Conservation (phyloP, 2,329 filamentous ascomycete species). For the Fusarium guadeloupense region DNA sequence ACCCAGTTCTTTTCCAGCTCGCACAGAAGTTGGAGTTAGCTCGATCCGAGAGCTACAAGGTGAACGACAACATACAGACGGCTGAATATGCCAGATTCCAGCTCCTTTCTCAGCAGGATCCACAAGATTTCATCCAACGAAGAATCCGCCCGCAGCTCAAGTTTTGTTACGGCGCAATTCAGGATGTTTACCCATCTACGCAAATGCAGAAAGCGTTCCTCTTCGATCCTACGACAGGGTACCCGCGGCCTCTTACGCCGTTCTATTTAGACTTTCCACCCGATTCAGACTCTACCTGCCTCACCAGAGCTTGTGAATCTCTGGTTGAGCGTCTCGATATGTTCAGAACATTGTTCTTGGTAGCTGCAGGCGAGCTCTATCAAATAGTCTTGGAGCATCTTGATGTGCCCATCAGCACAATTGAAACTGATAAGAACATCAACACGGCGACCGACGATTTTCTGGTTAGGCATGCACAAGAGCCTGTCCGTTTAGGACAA, state of each 20-base stretch:
- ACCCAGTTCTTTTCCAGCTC: slow-evolving; percentile 4
- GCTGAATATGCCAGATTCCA: background rate
- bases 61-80: background rate
- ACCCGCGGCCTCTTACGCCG: background rate
- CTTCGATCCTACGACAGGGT: background rate
- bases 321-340: slow-evolving; percentile 1
- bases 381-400: slow-evolving; percentile 9
- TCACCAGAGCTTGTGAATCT: background rate
- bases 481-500: background rate
- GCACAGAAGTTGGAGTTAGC: background rate
- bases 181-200: background rate
- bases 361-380: background rate
- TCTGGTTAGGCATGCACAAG: background rate
- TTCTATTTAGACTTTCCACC: slow-evolving; percentile 14
- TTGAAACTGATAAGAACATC: background rate
- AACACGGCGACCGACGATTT: slow-evolving; percentile 1
- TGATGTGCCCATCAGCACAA: background rate
- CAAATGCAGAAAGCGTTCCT: slow-evolving; percentile 10
- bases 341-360: slow-evolving; percentile 16
- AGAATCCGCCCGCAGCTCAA: background rate
- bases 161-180: background rate
- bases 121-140: background rate
- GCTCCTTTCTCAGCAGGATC: background rate
- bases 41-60: background rate
- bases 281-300: background rate